These are phyloP conservation scores for Monascus ruber DNA, from an alignment of 2,329 filamentous ascomycete species.

Conservation along the genomic window DNA sequence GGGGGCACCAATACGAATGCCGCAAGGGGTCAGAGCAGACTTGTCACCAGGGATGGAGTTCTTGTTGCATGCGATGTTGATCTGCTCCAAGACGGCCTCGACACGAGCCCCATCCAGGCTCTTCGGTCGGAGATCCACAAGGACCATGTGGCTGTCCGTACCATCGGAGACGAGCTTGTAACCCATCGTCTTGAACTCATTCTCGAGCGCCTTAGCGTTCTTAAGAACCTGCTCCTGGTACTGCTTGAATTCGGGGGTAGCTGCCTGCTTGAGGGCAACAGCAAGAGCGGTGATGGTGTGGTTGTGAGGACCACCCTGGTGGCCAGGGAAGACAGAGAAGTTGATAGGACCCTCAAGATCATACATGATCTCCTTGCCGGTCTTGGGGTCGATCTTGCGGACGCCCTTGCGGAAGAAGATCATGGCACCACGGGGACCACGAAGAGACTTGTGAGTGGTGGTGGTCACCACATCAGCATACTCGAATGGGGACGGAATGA, in stretches of 20 bases:
- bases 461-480: conserved; percentile 93
- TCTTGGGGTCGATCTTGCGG: conserved; percentile 69
- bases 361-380: conserved; percentile 74
- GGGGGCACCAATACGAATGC: conserved; percentile 90
- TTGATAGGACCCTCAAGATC: conserved; percentile 92
- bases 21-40: conserved; percentile 85
- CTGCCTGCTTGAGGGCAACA: conserved; percentile 88
- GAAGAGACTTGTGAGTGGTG: conserved; percentile 93
- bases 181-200: conserved; percentile 55
- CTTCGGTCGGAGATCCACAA: conserved; percentile 83
- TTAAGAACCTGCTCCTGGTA: conserved; percentile 85
- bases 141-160: conserved; percentile 93
- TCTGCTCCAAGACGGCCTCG: conserved; percentile 90
- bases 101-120: conserved; percentile 82
- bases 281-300: conserved; percentile 95
- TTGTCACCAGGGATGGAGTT: conserved; percentile 97
- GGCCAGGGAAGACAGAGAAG: conserved; percentile 90
- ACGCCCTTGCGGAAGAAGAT: conserved; percentile 98
- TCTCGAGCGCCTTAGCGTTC: conserved; percentile 81
- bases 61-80: conserved; percentile 99
- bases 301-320: conserved; percentile 97
- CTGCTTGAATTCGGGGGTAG: conserved; percentile 75
- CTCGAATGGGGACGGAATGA: conserved; percentile 79
- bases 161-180: conserved; percentile 89
- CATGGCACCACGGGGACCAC: conserved; percentile 89